Evolutionary conservation across 768 basidiomycete species (phyloP), one percentile per base, ranked within the genome.

Genomic region (Leccinum imitatum): DNA sequence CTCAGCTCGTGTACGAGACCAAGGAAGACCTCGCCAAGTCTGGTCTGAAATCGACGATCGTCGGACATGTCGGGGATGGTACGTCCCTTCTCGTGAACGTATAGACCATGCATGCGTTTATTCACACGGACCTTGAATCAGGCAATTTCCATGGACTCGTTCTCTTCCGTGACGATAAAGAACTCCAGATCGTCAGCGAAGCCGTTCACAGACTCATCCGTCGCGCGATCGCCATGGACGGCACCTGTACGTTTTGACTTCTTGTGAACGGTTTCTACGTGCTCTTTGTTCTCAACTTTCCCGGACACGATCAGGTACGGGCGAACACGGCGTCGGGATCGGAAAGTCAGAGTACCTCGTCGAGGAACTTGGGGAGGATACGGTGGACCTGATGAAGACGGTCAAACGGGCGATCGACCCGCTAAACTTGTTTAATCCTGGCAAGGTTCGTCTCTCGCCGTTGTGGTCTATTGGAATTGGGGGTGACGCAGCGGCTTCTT

Each of bases 241-340:
- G 90, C 50, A 91, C 90, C 19, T 91, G 90, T 88, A 63, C 62
- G 86, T 73, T 19, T 33, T 47, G 15, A 50, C 39, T 17, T 53
- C 1, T 14, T 47, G 10, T 19, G 10, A 11, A 46, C 19, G 19
- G 3, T 48, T 14, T 53, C 1, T 3, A 5, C 0, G 3, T 19
- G 17, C 3, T 5, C 25, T 33, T 39, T 46, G 17, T 41, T n/a
- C 44, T 46, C 19, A 64, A n/a, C 33, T 10, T 33, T 58, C 56
- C 56, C 23, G 30, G 27, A 23, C 4, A 23, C 13, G 25, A 19
- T 10, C 61, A 91, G 88, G 88, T 65, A 91, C 89, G 4, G 91
- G 91, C 9, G 92, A 95, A 71, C 93, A 95, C 71, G 93, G 93
- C 0, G 88, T 95, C 14, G 93, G 93, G 1, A 73, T 94, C 7